These are phyloP conservation scores for Poronia punctata DNA, from an alignment of 495 filamentous ascomycete species.

Conservation along the genomic window DNA sequence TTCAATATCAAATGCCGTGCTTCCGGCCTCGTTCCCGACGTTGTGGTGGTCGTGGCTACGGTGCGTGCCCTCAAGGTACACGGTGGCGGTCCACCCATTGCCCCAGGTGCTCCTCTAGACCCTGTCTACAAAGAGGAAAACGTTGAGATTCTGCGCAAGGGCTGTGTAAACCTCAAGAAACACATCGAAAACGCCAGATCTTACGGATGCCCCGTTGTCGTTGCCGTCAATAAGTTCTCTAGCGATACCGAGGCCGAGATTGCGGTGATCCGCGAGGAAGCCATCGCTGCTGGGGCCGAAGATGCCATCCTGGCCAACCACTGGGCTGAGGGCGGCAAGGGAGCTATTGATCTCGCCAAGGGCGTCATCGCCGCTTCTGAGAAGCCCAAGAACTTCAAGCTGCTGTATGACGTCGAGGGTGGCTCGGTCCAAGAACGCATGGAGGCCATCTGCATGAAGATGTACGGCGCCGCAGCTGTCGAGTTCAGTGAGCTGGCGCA, in stretches of 20 bases:
- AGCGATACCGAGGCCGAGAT: constrained; percentile 94
- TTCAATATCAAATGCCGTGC: constrained; percentile 99
- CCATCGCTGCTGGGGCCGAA: constrained; percentile 85
- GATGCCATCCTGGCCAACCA: constrained; percentile 93
- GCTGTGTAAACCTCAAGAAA: constrained; percentile 90
- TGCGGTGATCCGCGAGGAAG: constrained; percentile 78
- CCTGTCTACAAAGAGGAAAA: constrained; percentile 91
- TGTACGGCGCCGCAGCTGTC: constrained; percentile 89
- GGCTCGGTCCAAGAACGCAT: constrained; percentile 83
- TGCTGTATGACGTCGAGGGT: constrained; percentile 69
- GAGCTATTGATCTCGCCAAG: constrained; percentile 83
- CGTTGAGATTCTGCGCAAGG: constrained; percentile 77
- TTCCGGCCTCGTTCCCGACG: constrained; percentile 84
- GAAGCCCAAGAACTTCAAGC: constrained; percentile 82
- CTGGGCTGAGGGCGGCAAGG: constrained; percentile 92
- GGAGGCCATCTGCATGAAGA: constrained; percentile 78
- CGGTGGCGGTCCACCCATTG: constrained; percentile 87
- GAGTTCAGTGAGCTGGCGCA: constrained; percentile 92
- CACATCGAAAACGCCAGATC: constrained; percentile 82
- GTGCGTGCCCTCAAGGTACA: constrained; percentile 95
- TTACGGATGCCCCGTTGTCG: constrained; percentile 92
- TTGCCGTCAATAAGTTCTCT: constrained; percentile 93
- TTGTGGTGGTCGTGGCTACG: constrained; percentile 90
- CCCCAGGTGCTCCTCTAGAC: constrained; percentile 71
- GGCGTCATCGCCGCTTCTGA: constrained; percentile 75